These are phyloP conservation scores for Dillenia suffruticosa DNA, from an alignment of 164 flowering plant genomes.

Conservation along the genomic window DNA sequence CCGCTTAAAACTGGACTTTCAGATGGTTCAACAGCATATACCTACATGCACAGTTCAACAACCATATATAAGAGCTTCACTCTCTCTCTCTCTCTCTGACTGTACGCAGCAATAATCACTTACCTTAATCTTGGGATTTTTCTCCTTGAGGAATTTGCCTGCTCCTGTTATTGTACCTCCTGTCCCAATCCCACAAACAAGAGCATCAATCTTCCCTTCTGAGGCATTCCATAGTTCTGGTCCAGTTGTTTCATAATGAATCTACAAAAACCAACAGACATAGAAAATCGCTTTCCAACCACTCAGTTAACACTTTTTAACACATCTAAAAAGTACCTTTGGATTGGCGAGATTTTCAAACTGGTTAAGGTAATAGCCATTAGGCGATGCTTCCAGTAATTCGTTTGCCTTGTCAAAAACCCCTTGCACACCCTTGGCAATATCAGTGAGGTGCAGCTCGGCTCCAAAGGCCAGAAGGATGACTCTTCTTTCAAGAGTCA, in stretches of 20 bases:
- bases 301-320: neutral
- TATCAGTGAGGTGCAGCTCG: constrained; percentile 23
- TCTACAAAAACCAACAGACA: constrained; percentile 8
- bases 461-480: constrained; percentile 28
- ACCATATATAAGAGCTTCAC: neutral
- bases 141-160: constrained; percentile 41
- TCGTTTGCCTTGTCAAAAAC: constrained; percentile 25
- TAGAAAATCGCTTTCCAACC: neutral
- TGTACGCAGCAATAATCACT: neutral
- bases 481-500: constrained; percentile 25
- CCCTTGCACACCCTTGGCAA: constrained; percentile 25
- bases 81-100: neutral
- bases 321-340: constrained; percentile 22
- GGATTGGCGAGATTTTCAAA: constrained; percentile 31
- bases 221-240: constrained; percentile 55
- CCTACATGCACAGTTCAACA: constrained; percentile 14
- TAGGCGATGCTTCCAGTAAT: constrained; percentile 19
- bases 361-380: constrained; percentile 18
- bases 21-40: constrained; percentile 52
- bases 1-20: constrained; percentile 52
- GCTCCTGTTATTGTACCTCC: constrained; percentile 51
- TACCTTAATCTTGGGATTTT: constrained; percentile 47
- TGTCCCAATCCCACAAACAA: constrained; percentile 53
- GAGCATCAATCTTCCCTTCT: constrained; percentile 42
- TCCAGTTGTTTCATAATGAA: constrained; percentile 52